Evolutionary conservation across 208 protist species (phyloP).

Genomic region (Leishmania aethiopica): DNA sequence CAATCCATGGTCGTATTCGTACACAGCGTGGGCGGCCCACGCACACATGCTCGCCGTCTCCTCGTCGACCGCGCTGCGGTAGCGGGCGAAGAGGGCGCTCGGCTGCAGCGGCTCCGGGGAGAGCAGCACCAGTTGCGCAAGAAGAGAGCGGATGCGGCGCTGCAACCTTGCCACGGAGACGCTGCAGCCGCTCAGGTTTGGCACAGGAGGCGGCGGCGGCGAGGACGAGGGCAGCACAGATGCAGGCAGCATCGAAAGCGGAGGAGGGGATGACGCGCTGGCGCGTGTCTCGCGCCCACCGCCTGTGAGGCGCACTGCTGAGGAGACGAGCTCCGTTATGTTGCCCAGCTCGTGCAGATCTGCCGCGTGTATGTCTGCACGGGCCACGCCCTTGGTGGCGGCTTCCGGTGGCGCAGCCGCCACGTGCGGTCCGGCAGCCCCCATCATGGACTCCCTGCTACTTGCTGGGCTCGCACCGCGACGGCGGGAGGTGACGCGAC

Average conservation of each 20-base stretch:
- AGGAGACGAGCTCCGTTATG: not conserved
- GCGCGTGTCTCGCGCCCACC: not conserved
- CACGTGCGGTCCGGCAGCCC: not conserved
- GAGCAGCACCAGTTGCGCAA: slow-evolving; percentile 50
- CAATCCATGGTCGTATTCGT: slow-evolving; percentile 2
- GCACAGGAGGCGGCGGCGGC: not conserved
- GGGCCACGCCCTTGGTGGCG: not conserved
- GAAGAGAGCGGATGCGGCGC: slow-evolving; percentile 38
- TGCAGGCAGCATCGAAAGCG: not conserved
- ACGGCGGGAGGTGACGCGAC: not conserved
- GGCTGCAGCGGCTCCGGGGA: slow-evolving; percentile 42
- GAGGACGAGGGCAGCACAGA: not conserved
- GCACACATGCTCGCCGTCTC: slow-evolving; percentile 23
- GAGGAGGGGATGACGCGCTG: not conserved
- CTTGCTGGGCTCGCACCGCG: not conserved
- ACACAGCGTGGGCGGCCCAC: slow-evolving; percentile 23
- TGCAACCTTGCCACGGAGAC: slow-evolving; percentile 11
- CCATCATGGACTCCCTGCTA: not conserved
- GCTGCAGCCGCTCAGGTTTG: not conserved
- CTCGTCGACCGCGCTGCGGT: slow-evolving; percentile 12
- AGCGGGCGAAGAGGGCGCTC: slow-evolving; percentile 22
- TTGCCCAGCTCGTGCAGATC: not conserved
- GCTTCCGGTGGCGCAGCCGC: not conserved
- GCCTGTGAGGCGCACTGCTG: not conserved
- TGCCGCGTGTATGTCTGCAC: not conserved